A percentile compares a stretch with the other conserved stretches of the same genome.
phyloP scores from a whole-genome alignment of 371 early-diverging fungal genomes.

The Dichotomocladium elegans region DNA sequence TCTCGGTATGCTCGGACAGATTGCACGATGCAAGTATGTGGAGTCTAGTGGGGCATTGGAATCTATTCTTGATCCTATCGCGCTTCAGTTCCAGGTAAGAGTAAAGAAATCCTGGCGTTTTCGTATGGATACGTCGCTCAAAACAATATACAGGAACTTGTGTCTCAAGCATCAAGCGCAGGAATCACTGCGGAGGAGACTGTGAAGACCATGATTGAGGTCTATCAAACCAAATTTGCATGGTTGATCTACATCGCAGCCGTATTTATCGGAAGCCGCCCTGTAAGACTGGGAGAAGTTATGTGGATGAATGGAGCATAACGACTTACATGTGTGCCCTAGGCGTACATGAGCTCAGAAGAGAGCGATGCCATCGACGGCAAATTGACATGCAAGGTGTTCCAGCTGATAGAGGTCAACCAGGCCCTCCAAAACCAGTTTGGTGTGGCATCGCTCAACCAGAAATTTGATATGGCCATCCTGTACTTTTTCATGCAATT shows the following conservation, averaged over 20 bases:
- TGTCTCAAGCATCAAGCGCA: constrained; percentile 22
- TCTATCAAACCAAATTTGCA: constrained; percentile 66
- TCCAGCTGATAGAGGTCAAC: constrained; percentile 55
- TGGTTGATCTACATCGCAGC: constrained; percentile 82
- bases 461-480: constrained; percentile 70
- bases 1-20: constrained; percentile 67
- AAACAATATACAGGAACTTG: constrained; percentile 26
- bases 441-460: constrained; percentile 35
- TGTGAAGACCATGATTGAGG: constrained; percentile 39
- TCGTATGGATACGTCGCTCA: background rate
- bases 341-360: constrained; percentile 60
- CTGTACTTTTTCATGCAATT: constrained; percentile 75
- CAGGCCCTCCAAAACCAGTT: constrained; percentile 40
- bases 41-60: constrained; percentile 56
- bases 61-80: constrained; percentile 62
- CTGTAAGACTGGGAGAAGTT: constrained; percentile 32
- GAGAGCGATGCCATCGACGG: constrained; percentile 64
- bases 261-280: constrained; percentile 59
- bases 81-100: constrained; percentile 58
- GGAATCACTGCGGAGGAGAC: constrained; percentile 22
- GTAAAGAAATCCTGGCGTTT: background rate
- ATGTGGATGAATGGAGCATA: background rate
- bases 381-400: constrained; percentile 52
- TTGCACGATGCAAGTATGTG: constrained; percentile 72
- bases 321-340: background rate